Conservation (phyloP, 371 early-diverging fungal genomes). For the Lichtheimia ornata region DNA sequence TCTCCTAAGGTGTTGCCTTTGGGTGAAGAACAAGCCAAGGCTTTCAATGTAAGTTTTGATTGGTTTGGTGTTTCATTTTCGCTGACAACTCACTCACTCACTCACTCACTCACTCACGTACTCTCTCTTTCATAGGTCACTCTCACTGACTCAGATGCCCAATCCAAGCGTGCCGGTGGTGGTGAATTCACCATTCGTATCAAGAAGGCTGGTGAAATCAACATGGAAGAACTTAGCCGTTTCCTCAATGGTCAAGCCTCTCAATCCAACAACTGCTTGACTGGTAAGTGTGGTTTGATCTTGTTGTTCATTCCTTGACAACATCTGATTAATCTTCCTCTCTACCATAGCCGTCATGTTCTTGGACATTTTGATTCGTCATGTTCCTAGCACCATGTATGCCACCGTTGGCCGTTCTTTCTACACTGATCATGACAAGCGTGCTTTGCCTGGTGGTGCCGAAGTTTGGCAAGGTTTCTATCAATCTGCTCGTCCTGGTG, state of each 20-base stretch:
- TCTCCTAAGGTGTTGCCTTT: slow-evolving; percentile 39
- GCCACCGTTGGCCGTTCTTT: slow-evolving; percentile 85
- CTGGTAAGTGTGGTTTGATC: slow-evolving; percentile 28
- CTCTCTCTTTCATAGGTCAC: slow-evolving; percentile 28
- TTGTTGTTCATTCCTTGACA: background rate
- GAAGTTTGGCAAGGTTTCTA: slow-evolving; percentile 93
- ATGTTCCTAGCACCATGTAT: slow-evolving; percentile 69
- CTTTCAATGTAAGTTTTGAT: slow-evolving; percentile 40
- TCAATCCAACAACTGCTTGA: slow-evolving; percentile 41
- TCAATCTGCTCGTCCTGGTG: slow-evolving; percentile 77
- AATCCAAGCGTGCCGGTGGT: slow-evolving; percentile 25
- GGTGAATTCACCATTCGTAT: slow-evolving; percentile 52
- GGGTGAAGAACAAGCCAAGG: slow-evolving; percentile 31
- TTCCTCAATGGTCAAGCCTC: slow-evolving; percentile 47
- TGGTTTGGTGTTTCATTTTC: background rate
- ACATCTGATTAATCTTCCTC: background rate
- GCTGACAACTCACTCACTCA: background rate
- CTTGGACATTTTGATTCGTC: slow-evolving; percentile 79
- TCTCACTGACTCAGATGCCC: slow-evolving; percentile 34
- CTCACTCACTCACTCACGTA: too few relatives aligned
- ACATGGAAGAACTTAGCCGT: slow-evolving; percentile 53
- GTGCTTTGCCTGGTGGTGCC: slow-evolving; percentile 68
- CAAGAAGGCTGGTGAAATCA: slow-evolving; percentile 58
- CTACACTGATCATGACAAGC: slow-evolving; percentile 71
- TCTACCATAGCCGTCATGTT: slow-evolving; percentile 68